Base-by-base conservation (phyloP, 164 flowering plant genomes). In the Nymphaea thermarum region DNA sequence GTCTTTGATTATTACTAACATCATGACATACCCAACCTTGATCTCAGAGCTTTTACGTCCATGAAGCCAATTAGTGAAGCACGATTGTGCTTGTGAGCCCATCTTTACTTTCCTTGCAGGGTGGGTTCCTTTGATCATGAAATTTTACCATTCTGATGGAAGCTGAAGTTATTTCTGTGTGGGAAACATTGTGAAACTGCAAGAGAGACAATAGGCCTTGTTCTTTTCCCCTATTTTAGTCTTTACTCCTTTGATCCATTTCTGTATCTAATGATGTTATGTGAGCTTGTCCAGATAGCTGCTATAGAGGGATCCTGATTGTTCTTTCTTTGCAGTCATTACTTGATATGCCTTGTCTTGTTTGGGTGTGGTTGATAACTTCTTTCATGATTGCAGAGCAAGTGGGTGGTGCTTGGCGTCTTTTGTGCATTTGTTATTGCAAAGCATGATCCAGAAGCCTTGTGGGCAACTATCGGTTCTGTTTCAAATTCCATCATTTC, bases 401-500 rank as follows among this genome's bases (percentile, higher is more conserved):
- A 91, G 80, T 91, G 99, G 97, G 44, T 94, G 55, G 84, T 94
- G 1, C 70, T 90, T 64, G 84, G 63, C 6, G 64, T 81, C 60
- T 85, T 91, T 70, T 78, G 80, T 51, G 78, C 42, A 62, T 47
- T 82, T 36, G 42, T 94, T 67, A 74, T 94, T 11, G 84, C 80
- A 86, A 87, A 88, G 82, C 97, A 88, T 75, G 99, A 91, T 77
- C 83, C 82, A 5, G 87, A 79, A 74, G 79, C 87, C 17, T 15
- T 90, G 74, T 91, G 96, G 99, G 82, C 79, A 47, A 80, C 76
- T 6, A 77, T 76, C 78, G 99, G 99, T 25, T 78, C 91, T 43
- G 76, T 85, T 43, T 6, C 82, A 4, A 94, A 94, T 79, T 63
- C 79, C 8, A 61, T 65, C 17, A 85, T 94, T 57, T 90, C 99